Conservation (phyloP, 225 moss, liverwort and hornwort genomes). For the Ulota crispa region DNA sequence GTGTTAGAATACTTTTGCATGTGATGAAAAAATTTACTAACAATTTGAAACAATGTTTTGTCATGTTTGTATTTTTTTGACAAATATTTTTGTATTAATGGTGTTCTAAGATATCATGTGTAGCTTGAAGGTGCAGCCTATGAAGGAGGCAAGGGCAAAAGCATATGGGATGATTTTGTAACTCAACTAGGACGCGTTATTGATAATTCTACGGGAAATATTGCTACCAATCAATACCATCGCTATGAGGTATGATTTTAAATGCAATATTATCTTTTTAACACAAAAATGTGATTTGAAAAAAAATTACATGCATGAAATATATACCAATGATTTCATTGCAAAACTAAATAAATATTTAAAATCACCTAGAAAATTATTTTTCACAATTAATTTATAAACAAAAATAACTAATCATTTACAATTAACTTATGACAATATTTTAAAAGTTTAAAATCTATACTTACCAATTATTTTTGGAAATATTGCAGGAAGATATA, state of each 20-base stretch:
- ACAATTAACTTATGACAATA: no score
- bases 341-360: no score
- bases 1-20: no score
- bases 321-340: no score
- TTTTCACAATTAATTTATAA: no score
- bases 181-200: constrained; percentile 11
- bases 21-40: no score
- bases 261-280: not conserved
- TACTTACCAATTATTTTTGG: not conserved
- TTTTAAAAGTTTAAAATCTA: no score
- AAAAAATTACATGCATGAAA: not conserved
- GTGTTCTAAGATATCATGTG: not conserved
- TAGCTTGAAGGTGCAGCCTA: constrained; percentile 48
- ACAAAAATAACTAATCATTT: no score
- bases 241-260: constrained; percentile 14
- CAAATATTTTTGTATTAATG: no score
- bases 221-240: constrained; percentile 44
- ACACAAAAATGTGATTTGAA: not conserved
- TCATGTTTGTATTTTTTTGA: no score
- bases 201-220: constrained; percentile 36
- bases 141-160: constrained; percentile 39
- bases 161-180: constrained; percentile 44
- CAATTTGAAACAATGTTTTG: no score
- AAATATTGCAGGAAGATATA: constrained; percentile 33
- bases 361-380: no score